Evolutionary conservation across 371 early-diverging fungal species (phyloP).

Genomic region (Mortierella sp.): DNA sequence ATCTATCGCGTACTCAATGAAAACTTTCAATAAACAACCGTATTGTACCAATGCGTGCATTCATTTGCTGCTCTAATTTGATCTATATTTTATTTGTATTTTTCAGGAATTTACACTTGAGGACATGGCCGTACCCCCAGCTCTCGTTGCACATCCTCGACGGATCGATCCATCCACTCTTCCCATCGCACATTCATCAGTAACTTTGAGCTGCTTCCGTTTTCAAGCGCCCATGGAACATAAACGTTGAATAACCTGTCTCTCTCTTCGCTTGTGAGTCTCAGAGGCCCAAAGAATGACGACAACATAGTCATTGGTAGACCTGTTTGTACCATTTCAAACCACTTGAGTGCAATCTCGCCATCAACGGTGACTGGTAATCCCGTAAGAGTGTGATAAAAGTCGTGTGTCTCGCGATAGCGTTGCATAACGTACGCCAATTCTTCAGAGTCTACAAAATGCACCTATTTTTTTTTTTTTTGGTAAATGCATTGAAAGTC

Average conservation of each 20-base stretch:
- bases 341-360: constrained; percentile 95
- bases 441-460: constrained; percentile 90
- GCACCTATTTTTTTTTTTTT: constrained; percentile 62
- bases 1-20: neutral
- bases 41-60: neutral
- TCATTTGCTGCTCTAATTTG: too few species aligned
- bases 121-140: constrained; percentile 69
- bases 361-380: constrained; percentile 89
- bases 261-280: constrained; percentile 71
- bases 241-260: constrained; percentile 74
- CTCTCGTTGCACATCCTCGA: constrained; percentile 79
- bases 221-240: constrained; percentile 96
- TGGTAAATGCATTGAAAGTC: too few species aligned
- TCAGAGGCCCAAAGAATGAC: constrained; percentile 85
- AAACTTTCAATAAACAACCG: neutral
- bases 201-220: constrained; percentile 76
- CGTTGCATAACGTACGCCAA: constrained; percentile 94
- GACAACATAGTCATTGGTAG: constrained; percentile 91
- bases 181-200: constrained; percentile 93
- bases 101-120: constrained; percentile 21
- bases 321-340: constrained; percentile 92
- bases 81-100: constrained; percentile 1
- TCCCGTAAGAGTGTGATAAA: constrained; percentile 91
- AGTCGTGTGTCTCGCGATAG: constrained; percentile 95
- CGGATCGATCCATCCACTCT: constrained; percentile 76